Conservation (phyloP, 2,329 filamentous ascomycete species). For the Ceratocystis destructans region DNA sequence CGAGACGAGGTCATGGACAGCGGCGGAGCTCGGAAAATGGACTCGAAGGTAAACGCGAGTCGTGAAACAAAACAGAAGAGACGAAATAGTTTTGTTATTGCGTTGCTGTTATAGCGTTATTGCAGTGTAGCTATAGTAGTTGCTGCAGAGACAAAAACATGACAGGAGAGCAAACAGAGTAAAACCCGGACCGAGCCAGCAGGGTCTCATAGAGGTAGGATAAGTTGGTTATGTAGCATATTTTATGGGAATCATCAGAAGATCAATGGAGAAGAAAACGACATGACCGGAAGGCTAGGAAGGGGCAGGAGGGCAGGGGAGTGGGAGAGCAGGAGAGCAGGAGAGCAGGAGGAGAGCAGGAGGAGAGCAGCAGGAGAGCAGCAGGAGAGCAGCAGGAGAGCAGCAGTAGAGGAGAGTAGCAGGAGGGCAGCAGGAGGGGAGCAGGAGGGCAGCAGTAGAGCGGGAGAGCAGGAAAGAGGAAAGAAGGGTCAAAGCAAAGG, state of each 20-base stretch:
- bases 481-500: background rate
- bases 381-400: background rate
- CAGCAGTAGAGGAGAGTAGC: background rate
- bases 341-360: background rate
- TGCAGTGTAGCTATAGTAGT: too few relatives aligned
- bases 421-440: too few relatives aligned
- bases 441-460: background rate
- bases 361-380: background rate
- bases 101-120: too few relatives aligned
- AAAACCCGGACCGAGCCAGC: background rate
- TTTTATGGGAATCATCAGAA: background rate
- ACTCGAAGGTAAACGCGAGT: background rate
- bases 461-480: background rate
- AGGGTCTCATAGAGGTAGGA: background rate
- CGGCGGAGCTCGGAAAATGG: background rate
- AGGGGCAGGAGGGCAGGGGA: too few relatives aligned
- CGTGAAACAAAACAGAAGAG: background rate
- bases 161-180: background rate
- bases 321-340: background rate
- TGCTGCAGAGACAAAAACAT: background rate
- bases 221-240: background rate
- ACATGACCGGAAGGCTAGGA: background rate
- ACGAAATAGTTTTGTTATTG: background rate
- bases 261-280: background rate
- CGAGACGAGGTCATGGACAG: background rate